Evolutionary conservation across 495 filamentous ascomycete species (phyloP).

Genomic region (Lophium mytilinum): DNA sequence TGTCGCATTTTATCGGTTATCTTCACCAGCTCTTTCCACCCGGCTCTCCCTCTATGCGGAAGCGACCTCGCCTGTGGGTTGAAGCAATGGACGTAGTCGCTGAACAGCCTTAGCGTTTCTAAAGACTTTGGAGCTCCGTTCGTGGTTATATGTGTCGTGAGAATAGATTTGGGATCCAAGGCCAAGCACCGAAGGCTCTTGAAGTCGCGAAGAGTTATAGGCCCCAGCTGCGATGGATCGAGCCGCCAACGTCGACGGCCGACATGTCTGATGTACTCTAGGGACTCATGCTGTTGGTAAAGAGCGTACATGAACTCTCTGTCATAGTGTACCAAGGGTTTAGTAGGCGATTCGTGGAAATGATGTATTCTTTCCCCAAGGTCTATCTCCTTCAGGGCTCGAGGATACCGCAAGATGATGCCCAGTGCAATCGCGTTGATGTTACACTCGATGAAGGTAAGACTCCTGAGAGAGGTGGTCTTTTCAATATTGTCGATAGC

Average conservation of each 20-base stretch:
- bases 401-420: constrained; percentile 9
- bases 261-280: constrained; percentile 10
- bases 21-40: background rate
- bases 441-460: constrained; percentile 23
- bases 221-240: background rate
- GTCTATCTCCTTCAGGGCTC: constrained; percentile 14
- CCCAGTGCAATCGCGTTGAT: constrained; percentile 11
- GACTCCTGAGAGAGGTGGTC: constrained; percentile 7
- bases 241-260: background rate
- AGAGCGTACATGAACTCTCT: constrained; percentile 10
- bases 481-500: background rate
- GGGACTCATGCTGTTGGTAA: constrained; percentile 12
- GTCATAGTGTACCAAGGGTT: background rate
- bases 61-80: background rate
- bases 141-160: background rate
- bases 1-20: background rate
- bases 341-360: constrained; percentile 4
- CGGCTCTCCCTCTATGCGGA: background rate
- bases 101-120: constrained; percentile 2
- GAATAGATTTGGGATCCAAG: constrained; percentile 7
- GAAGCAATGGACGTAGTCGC: background rate
- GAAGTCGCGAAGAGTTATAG: background rate
- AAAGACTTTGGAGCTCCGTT: constrained; percentile 4
- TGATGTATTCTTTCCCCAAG: constrained; percentile 15
- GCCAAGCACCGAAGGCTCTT: constrained; percentile 3